Conservation (phyloP, 2,329 filamentous ascomycete species). For the Plenodomus tracheiphilus region DNA sequence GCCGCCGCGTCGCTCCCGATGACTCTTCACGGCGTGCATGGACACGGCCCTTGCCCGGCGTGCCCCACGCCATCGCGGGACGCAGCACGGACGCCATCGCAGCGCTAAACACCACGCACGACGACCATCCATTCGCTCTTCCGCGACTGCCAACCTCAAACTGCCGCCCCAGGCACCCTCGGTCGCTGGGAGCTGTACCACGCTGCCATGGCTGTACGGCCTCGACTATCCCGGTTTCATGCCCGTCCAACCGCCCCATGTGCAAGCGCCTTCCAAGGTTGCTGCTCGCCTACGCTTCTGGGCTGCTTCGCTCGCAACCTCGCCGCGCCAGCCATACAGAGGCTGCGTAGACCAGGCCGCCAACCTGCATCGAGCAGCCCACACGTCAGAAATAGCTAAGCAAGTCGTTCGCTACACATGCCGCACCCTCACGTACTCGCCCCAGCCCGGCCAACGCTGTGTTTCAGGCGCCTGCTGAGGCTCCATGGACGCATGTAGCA, state of each 20-base stretch:
- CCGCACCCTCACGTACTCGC: slow-evolving; percentile 33
- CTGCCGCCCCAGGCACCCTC: slow-evolving; percentile 33
- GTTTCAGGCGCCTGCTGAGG: slow-evolving; percentile 42
- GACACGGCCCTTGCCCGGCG: slow-evolving; percentile 2
- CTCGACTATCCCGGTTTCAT: slow-evolving; percentile 40
- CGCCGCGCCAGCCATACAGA: slow-evolving; percentile 33
- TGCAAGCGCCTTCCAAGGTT: slow-evolving; percentile 43
- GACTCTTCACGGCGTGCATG: slow-evolving; percentile 36
- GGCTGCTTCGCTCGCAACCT: slow-evolving; percentile 26
- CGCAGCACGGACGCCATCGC: slow-evolving; percentile 24
- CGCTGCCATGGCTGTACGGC: slow-evolving; percentile 20
- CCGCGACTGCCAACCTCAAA: slow-evolving; percentile 31
- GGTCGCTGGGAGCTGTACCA: slow-evolving; percentile 10
- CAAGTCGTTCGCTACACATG: slow-evolving; percentile 29
- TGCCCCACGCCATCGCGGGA: slow-evolving; percentile 20
- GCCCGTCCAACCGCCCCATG: slow-evolving; percentile 39
- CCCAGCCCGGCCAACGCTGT: slow-evolving; percentile 32
- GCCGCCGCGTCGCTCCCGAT: slow-evolving; percentile 19
- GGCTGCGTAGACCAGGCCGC: slow-evolving; percentile 11
- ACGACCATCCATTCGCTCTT: slow-evolving; percentile 35
- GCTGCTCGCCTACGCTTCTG: slow-evolving; percentile 26
- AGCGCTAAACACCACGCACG: slow-evolving; percentile 36
- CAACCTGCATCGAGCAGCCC: slow-evolving; percentile 21
- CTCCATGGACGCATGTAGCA: slow-evolving; percentile 22
- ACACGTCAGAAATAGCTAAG: slow-evolving; percentile 27